A percentile compares a stretch with the other conserved stretches of the same genome.
phyloP scores from a whole-genome alignment of 2,329 filamentous ascomycete genomes.

The Fusarium graminum region DNA sequence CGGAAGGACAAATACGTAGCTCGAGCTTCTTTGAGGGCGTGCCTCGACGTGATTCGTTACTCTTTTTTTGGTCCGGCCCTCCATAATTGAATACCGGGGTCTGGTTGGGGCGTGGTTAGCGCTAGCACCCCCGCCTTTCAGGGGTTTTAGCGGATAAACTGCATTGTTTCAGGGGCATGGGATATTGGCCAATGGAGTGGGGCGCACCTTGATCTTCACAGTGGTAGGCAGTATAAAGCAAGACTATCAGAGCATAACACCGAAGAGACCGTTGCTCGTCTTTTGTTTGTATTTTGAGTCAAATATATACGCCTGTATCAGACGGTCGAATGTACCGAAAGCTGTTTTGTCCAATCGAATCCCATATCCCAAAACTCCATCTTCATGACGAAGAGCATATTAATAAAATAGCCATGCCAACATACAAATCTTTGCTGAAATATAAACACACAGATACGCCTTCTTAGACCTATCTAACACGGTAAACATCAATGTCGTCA shows the following conservation, averaged over 20 bases:
- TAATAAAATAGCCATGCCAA: conserved; percentile 15
- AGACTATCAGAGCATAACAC: neutral
- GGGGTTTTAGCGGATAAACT: conserved; percentile 36
- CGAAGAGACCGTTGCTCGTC: conserved; percentile 15
- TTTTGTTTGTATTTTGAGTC: conserved; percentile 18
- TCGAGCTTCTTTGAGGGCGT: conserved; percentile 20
- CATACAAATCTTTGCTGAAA: conserved; percentile 20
- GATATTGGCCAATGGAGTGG: conserved; percentile 12
- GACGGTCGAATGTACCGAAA: conserved; percentile 22
- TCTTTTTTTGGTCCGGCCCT: conserved; percentile 23
- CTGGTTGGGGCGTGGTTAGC: conserved; percentile 33
- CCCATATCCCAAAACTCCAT: conserved; percentile 20
- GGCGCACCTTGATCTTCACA: neutral
- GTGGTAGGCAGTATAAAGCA: neutral
- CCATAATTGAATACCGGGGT: conserved; percentile 35
- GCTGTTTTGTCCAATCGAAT: conserved; percentile 21
- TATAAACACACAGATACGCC: conserved; percentile 21
- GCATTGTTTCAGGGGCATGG: conserved; percentile 31
- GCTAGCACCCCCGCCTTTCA: conserved; percentile 38
- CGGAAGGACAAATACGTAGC: conserved; percentile 35
- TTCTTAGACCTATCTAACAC: conserved; percentile 30
- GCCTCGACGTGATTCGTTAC: conserved; percentile 28
- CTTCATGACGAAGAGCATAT: conserved; percentile 26
- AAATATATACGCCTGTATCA: conserved; percentile 27
- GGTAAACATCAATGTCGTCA: conserved; percentile 43